Base-by-base conservation (phyloP, 805 yeast genomes). In the Metahyphopichia silvanorum region DNA sequence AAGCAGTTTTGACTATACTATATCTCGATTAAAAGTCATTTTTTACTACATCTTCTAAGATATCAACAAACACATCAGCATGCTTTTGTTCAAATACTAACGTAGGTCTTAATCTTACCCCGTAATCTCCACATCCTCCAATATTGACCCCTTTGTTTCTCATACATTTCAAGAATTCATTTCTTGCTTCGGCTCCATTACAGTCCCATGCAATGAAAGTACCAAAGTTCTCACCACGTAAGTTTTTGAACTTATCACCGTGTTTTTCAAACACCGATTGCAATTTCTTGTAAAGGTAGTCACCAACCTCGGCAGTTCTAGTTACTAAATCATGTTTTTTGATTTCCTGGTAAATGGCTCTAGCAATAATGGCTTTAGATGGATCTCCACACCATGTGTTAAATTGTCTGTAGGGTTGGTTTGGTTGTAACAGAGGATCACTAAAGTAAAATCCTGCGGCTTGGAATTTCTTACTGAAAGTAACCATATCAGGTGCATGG, bases 321-420 rank as follows among this genome's bases (percentile, higher is more conserved):
- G 56, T 60, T 25, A 76, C 68, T 39, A 79, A 62, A 37, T 72
- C 64, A 40, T 76, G 56, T 42, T 73, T 67, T 16, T 51, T 42
- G 31, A 79, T 62, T 43, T 79, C 82, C 47, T 75, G 66, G 43
- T 71, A 72, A 42, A 79, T 79, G 38, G 79, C 63, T 43, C 71
- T 71, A 24, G 85, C 84, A 46, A 79, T 66, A 33, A 79, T 61
- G 53, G 81, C 80, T 60, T 76, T 76, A 11, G 84, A 73, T 40
- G 86, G 83, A 54, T 80, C 86, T 45, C 86, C 86, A 57, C 85
- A 79, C 86, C 86, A 80, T 38, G 86, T 80, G 69, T 80, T 80
- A 65, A 80, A 80, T 52, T 79, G 86, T 61, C 86, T 71, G 60
- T 74, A 80, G 16, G 85, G 73, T 46, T 67, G 67, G 43, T 69